phyloP scores from a whole-genome alignment of 2,329 filamentous ascomycete species.

The Colletotrichum sp. region DNA sequence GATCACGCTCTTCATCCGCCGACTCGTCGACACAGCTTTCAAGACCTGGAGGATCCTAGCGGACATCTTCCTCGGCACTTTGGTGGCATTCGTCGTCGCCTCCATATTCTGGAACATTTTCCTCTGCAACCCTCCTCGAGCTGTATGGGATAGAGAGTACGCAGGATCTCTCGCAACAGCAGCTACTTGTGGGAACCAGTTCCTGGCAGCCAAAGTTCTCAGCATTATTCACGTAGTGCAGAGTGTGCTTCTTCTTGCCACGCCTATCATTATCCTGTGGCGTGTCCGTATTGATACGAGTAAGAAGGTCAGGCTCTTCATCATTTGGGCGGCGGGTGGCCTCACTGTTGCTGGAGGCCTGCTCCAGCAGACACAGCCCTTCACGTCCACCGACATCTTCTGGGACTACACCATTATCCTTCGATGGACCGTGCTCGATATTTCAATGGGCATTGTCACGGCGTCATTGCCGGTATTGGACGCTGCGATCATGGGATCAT shows the following conservation, averaged over 20 bases:
- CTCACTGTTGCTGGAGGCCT: conserved; percentile 30
- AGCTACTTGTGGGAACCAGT: conserved; percentile 6
- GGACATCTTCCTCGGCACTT: conserved; percentile 30
- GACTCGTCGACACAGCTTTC: conserved; percentile 13
- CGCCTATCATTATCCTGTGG: conserved; percentile 35
- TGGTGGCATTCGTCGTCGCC: conserved; percentile 28
- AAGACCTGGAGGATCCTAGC: conserved; percentile 30
- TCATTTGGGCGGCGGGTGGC: conserved; percentile 33
- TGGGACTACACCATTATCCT: conserved; percentile 26
- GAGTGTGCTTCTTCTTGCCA: conserved; percentile 31
- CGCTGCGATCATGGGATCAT: conserved; percentile 21
- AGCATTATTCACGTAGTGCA: conserved; percentile 35
- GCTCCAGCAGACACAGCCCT: conserved; percentile 26
- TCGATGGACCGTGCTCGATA: conserved; percentile 31
- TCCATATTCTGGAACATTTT: conserved; percentile 30
- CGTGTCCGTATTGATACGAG: conserved; percentile 29
- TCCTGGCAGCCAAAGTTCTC: conserved; percentile 24
- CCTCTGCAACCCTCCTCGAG: conserved; percentile 26
- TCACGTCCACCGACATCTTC: background rate
- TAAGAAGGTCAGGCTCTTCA: conserved; percentile 30
- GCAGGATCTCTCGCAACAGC: background rate
- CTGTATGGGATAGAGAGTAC: conserved; percentile 15
- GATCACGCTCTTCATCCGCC: conserved; percentile 18
- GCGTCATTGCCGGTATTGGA: conserved; percentile 34
- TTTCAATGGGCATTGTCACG: conserved; percentile 30